Evolutionary conservation across 2,329 filamentous ascomycete species (phyloP).

Genomic region (Fonsecaea nubica): DNA sequence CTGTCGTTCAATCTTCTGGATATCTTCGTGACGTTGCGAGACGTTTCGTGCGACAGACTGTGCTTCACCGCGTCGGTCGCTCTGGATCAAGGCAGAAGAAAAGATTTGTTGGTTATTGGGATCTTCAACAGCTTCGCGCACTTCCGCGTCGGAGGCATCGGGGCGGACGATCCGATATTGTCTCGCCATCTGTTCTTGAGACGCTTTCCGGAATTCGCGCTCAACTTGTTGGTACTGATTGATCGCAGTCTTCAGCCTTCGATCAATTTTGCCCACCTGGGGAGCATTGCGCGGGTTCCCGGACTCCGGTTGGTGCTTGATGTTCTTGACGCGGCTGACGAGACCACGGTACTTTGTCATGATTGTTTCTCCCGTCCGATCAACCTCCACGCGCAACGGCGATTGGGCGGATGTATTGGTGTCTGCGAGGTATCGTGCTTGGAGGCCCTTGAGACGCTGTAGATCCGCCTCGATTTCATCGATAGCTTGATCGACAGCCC

Average conservation of each 20-base stretch:
- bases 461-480: slow-evolving; percentile 75
- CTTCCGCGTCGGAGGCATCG: slow-evolving; percentile 78
- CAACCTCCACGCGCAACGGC: slow-evolving; percentile 71
- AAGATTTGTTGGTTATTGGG: slow-evolving; percentile 78
- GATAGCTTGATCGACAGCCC: slow-evolving; percentile 78
- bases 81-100: slow-evolving; percentile 64
- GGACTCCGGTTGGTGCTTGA: slow-evolving; percentile 83
- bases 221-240: slow-evolving; percentile 82
- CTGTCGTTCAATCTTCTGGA: slow-evolving; percentile 90
- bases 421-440: slow-evolving; percentile 75
- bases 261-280: slow-evolving; percentile 82
- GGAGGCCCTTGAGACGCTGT: slow-evolving; percentile 72
- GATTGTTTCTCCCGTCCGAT: slow-evolving; percentile 75
- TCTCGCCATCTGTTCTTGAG: slow-evolving; percentile 81
- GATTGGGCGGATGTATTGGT: slow-evolving; percentile 73
- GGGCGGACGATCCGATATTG: slow-evolving; percentile 90
- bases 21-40: slow-evolving; percentile 79
- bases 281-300: slow-evolving; percentile 74
- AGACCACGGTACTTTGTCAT: slow-evolving; percentile 83
- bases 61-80: slow-evolving; percentile 80
- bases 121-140: slow-evolving; percentile 77
- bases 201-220: slow-evolving; percentile 77
- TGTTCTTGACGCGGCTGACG: slow-evolving; percentile 76
- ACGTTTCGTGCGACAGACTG: slow-evolving; percentile 80
- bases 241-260: slow-evolving; percentile 79